Conservation (phyloP, 2,329 filamentous ascomycete species). For the Fusarium sp. region DNA sequence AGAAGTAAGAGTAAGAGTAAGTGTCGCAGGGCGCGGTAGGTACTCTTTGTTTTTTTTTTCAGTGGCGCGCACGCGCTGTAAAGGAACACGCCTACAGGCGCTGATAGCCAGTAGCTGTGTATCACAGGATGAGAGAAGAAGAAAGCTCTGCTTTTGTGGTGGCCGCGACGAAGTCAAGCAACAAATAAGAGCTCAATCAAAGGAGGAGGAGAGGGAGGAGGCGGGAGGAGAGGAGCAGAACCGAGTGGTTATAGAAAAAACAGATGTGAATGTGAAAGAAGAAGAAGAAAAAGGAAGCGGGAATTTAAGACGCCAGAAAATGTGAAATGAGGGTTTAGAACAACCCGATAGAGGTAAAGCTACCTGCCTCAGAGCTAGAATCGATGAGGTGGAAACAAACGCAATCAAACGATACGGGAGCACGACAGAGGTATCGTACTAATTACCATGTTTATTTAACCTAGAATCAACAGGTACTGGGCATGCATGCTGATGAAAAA, state of each 20-base stretch:
- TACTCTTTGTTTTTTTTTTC: conserved; percentile 20
- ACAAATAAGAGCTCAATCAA: neutral
- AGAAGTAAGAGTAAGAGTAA: neutral
- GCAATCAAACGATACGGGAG: conserved; percentile 8
- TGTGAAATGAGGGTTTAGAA: conserved; percentile 43
- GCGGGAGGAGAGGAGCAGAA: conserved; percentile 9
- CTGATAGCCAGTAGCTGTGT: conserved; percentile 37
- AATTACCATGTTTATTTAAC: conserved; percentile 1
- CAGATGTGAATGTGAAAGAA: conserved; percentile 27
- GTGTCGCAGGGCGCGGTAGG: neutral
- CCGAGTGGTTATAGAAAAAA: conserved; percentile 23
- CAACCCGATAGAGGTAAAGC: conserved; percentile 7
- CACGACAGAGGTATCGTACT: conserved; percentile 25
- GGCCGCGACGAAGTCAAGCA: conserved; percentile 27
- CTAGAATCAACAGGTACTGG: conserved; percentile 10
- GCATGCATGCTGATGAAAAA: neutral
- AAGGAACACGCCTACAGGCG: conserved; percentile 35
- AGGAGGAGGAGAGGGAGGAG: conserved; percentile 1
- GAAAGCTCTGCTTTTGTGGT: conserved; percentile 31
- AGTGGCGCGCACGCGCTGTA: conserved; percentile 31
- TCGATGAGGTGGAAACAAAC: conserved; percentile 4
- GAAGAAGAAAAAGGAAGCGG: conserved; percentile 40
- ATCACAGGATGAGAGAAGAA: conserved; percentile 26
- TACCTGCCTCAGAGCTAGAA: conserved; percentile 11
- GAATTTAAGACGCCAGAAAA: conserved; percentile 43